Conservation (phyloP, 2,329 filamentous ascomycete species). For the Fusarium proliferatum region DNA sequence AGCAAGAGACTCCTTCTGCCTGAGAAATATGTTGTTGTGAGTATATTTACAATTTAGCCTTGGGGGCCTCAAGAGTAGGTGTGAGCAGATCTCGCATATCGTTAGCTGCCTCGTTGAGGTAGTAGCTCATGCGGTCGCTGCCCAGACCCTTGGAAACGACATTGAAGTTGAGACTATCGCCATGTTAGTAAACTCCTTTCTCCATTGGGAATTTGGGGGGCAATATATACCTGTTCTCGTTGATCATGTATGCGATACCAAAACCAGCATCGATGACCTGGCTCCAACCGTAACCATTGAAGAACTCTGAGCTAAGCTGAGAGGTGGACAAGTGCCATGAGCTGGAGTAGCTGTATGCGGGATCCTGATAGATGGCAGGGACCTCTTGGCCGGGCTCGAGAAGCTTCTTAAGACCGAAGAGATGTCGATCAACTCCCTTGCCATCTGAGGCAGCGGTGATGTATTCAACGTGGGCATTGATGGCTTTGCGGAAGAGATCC, state of each 20-base stretch:
- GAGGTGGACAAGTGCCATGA: slow-evolving; percentile 91
- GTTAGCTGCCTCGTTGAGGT: slow-evolving; percentile 90
- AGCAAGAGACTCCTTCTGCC: slow-evolving; percentile 2
- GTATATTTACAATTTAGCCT: slow-evolving; percentile 81
- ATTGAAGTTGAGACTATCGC: slow-evolving; percentile 90
- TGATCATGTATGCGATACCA: slow-evolving; percentile 99
- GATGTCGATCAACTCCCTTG: slow-evolving; percentile 92
- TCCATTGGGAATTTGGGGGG: background rate
- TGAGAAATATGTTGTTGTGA: background rate
- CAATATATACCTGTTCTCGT: slow-evolving; percentile 83
- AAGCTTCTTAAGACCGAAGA: slow-evolving; percentile 97
- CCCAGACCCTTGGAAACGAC: slow-evolving; percentile 94
- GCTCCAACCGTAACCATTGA: slow-evolving; percentile 99
- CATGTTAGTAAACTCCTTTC: slow-evolving; percentile 14
- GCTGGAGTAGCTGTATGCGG: slow-evolving; percentile 82
- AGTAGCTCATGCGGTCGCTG: slow-evolving; percentile 93
- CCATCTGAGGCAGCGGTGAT: slow-evolving; percentile 90
- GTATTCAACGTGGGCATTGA: slow-evolving; percentile 88
- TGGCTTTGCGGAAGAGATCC: slow-evolving; percentile 82
- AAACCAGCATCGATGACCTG: slow-evolving; percentile 97
- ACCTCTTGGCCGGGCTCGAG: slow-evolving; percentile 82
- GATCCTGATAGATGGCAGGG: slow-evolving; percentile 87
- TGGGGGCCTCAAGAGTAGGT: slow-evolving; percentile 80
- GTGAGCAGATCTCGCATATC: slow-evolving; percentile 90
- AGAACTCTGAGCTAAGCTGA: slow-evolving; percentile 95